Percentiles rank a stretch among this genome's conserved stretches.
Evolutionary conservation across 2,329 filamentous ascomycete genomes (phyloP).

Genomic region (Metarhizium brunneum): DNA sequence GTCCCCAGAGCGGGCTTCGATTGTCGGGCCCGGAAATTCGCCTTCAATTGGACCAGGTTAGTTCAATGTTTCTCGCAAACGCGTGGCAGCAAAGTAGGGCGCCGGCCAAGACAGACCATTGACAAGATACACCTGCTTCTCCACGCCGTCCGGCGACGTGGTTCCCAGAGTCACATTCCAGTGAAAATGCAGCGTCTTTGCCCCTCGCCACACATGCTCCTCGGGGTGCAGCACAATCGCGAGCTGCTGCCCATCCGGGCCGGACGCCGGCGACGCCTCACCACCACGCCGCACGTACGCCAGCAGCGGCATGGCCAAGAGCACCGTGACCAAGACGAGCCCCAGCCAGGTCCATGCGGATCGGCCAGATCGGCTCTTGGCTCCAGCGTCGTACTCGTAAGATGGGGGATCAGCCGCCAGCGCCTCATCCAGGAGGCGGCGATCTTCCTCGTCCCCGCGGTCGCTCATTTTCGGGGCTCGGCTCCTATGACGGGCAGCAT

Average conservation of each 20-base stretch:
- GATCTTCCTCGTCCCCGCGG: constrained; percentile 3
- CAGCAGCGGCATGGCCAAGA: constrained; percentile 5
- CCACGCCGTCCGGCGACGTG: constrained; percentile 13
- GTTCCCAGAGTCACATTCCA: constrained; percentile 13
- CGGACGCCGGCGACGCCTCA: neutral
- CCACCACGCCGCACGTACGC: neutral
- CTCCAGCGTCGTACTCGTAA: neutral
- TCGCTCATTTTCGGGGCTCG: neutral
- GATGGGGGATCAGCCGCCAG: neutral
- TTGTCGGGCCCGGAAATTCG: constrained; percentile 59
- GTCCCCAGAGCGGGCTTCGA: constrained; percentile 63
- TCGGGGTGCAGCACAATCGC: constrained; percentile 10
- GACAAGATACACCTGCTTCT: constrained; percentile 16
- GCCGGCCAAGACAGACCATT: constrained; percentile 10
- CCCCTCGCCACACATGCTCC: constrained; percentile 7
- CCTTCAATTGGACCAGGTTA: constrained; percentile 9
- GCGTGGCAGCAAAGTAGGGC: neutral
- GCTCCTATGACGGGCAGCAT: neutral
- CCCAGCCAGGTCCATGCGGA: constrained; percentile 1
- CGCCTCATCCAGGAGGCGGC: constrained; percentile 3
- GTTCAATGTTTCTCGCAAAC: neutral
- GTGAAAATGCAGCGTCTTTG: constrained; percentile 10
- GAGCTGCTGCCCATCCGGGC: constrained; percentile 5
- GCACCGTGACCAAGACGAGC: neutral
- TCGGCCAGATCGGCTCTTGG: neutral